Base-by-base conservation (phyloP, 1,139 yeast genomes). In the Scheffersomyces parashehatae region DNA sequence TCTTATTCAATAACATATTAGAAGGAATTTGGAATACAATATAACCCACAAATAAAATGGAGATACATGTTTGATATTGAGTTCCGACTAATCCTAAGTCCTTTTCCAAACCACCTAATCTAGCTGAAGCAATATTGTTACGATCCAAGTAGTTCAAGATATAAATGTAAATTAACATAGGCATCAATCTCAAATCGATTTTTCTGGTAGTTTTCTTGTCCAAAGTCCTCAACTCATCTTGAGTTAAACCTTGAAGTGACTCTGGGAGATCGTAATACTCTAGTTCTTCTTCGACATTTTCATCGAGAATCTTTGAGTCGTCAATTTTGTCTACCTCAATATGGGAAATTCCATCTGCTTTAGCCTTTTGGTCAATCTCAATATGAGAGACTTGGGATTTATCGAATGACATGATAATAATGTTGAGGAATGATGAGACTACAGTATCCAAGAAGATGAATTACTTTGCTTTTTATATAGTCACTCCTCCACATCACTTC, bases 11-110 rank as follows among this genome's bases (percentile, higher is more conserved):
- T 39, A 70, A 54, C 73, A 72, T 68, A 49, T 70, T 72, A 36
- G 82, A 73, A 20, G 85, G 84, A 45, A 82, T 72, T 60, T 82
- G 83, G 71, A 81, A 74, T 40, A 77, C 61, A 49, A 82, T 79
- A 57, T 82, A 83, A 44, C 85, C 85, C 28, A 82, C 83, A 50
- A 79, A 82, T 40, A 82, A 68, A 44, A 82, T 73, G 20, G 83
- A 74, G 49, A 81, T 73, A 55, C 77, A 69, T 5, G 81, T 77
- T 56, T 81, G 81, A 58, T 78, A 82, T 55, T 82, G 77, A 38
- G 66, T 61, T 2, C 82, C 79, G 3, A 58, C 50, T 43, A 83
- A 67, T 2, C 70, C 65, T 43, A 82, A 59, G 49, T 82, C 86
- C 12, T 64, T 67, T 47, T 73, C 79, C 36, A 82, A 59, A 4